Base-by-base conservation (phyloP, 1,139 yeast species). In the Pichia sp. region DNA sequence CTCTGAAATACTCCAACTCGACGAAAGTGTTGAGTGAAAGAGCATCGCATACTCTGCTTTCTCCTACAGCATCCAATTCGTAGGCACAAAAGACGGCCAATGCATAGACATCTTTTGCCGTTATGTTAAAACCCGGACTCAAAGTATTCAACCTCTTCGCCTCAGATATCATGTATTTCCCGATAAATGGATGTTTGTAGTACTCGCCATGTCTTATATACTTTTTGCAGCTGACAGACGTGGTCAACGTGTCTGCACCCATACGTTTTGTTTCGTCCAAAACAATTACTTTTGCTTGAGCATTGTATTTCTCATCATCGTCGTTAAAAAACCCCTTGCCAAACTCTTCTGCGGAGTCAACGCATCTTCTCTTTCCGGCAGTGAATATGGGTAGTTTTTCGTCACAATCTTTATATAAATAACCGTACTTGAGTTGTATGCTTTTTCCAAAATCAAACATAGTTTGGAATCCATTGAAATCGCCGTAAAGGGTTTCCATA, bases 21-120 rank as follows among this genome's bases (percentile, higher is more conserved):
- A 76, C 67, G 63, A 72, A 75, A 57, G 82, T 85, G 48, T 77
- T 78, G 50, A 72, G 70, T 52, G 80, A 76, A 69, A 82, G 77
- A n/a, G 80, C 69, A 43, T 73, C 71, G 65, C 86, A 79, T 57
- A 81, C 74, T 11, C 75, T 73, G 5, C 83, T 75, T 31, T 68
- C 58, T 3, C 85, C 85, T 40, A 69, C 69, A 15, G 74, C 78
- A 60, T 77, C 77, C 59, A 81, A 67, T 63, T 81, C 87, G 64
- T 72, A 82, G 2, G 81, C 82, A 67, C 85, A 81, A 69, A 78
- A 69, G 49, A 69, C 67, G 60, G 76, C 70, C 59, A 80, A 61
- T 50, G 67, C 59, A 29, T 62, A 62, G 36, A 80, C 72, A 58
- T 81, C 84, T 7, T 62, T 56, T 1, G 67, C 59, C 5, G 76